These are phyloP conservation scores for Fomitopsis pinicola DNA, from an alignment of 1,284 basidiomycete genomes.

Conservation along the genomic window DNA sequence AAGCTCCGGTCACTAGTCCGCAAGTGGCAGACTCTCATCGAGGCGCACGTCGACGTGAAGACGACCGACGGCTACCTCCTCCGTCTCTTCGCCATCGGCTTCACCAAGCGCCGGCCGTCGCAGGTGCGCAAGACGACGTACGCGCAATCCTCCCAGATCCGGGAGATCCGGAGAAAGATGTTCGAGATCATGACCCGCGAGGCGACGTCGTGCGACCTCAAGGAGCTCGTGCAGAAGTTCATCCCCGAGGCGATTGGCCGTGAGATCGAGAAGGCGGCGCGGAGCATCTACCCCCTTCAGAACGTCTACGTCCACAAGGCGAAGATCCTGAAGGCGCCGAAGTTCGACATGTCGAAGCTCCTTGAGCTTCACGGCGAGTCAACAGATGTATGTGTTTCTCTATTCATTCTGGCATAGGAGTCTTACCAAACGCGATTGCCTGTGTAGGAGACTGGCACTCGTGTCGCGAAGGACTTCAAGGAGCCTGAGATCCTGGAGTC, in stretches of 20 bases:
- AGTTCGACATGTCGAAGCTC: slow-evolving; percentile 93
- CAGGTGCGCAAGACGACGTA: slow-evolving; percentile 99
- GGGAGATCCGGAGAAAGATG: slow-evolving; percentile 99
- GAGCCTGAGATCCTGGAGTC: slow-evolving; percentile 85
- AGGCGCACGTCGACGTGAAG: slow-evolving; percentile 98
- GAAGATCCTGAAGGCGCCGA: slow-evolving; percentile 97
- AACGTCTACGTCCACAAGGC: slow-evolving; percentile 99
- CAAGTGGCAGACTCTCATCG: slow-evolving; percentile 99
- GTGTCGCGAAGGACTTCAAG: slow-evolving; percentile 88
- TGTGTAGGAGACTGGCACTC: slow-evolving; percentile 81
- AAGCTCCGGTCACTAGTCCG: slow-evolving; percentile 99
- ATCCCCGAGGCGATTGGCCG: slow-evolving; percentile 98
- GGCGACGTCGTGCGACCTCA: slow-evolving; percentile 93
- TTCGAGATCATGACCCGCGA: slow-evolving; percentile 99
- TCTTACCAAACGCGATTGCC: slow-evolving; percentile 9
- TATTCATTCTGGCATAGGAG: background rate
- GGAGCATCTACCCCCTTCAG: slow-evolving; percentile 97
- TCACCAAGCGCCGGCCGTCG: slow-evolving; percentile 95
- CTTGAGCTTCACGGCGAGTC: slow-evolving; percentile 95
- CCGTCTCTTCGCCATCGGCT: slow-evolving; percentile 98
- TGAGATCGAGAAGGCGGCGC: slow-evolving; percentile 98
- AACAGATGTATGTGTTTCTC: slow-evolving; percentile 65
- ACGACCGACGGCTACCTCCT: slow-evolving; percentile 99
- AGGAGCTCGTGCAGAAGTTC: slow-evolving; percentile 98
- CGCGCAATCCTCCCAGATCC: slow-evolving; percentile 92